These are phyloP conservation scores for Cladosporium sp. DNA, from an alignment of 2,329 filamentous ascomycete species.

Conservation along the genomic window DNA sequence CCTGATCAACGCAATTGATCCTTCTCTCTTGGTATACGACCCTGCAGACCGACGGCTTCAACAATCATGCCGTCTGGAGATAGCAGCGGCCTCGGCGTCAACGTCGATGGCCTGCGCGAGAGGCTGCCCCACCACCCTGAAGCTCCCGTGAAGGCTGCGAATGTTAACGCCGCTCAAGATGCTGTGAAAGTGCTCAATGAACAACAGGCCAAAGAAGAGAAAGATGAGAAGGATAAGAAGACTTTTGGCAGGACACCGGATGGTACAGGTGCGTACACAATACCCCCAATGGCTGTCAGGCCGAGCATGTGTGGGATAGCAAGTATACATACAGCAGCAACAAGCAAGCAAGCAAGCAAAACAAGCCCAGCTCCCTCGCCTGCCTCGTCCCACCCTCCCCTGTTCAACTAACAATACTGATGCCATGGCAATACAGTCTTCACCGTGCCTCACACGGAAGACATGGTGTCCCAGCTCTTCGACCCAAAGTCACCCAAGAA, in stretches of 20 bases:
- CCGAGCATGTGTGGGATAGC: conserved; percentile 11
- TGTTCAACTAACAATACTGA: conserved; percentile 26
- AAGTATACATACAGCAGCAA: conserved; percentile 18
- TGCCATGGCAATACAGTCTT: conserved; percentile 65
- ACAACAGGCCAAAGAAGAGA: conserved; percentile 47
- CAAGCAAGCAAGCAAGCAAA: too few species aligned
- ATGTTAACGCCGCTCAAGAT: conserved; percentile 45
- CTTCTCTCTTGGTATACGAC: not conserved
- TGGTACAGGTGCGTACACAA: conserved; percentile 71
- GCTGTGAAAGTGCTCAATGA: conserved; percentile 53
- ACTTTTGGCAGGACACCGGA: conserved; percentile 90
- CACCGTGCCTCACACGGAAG: conserved; percentile 90
- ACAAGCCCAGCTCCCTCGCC: conserved; percentile 7
- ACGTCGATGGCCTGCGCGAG: conserved; percentile 46
- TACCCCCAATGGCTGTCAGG: conserved; percentile 7
- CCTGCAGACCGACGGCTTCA: conserved; percentile 14
- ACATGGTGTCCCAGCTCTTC: conserved; percentile 97
- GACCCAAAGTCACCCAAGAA: conserved; percentile 96
- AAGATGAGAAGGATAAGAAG: conserved; percentile 62
- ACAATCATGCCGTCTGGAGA: conserved; percentile 17
- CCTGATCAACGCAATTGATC: not conserved
- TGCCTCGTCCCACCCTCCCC: not conserved
- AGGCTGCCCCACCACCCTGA: conserved; percentile 41
- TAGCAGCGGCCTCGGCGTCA: conserved; percentile 3
- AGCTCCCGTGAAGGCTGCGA: conserved; percentile 32